Base-by-base conservation (phyloP, 495 filamentous ascomycete genomes). In the Annulohypoxylon moriforme region DNA sequence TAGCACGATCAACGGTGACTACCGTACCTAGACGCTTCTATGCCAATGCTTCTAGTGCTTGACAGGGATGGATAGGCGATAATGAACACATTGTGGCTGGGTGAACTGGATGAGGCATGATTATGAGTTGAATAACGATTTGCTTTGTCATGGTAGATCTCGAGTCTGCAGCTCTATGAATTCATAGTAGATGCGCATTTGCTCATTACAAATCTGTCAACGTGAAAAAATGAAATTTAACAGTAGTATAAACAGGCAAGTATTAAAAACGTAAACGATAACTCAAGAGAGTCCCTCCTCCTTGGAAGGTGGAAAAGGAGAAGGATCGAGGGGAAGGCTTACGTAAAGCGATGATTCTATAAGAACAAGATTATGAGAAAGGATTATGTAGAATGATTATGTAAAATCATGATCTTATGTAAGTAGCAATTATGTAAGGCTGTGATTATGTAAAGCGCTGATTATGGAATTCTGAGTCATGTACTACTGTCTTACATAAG, bases 1-100 rank as follows among this genome's bases (percentile, higher is more conserved):
- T 33, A 73, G 71, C 61, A 73, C 65, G 7, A 73, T 73, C 56
- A 73, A 73, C 29, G 71, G 71, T 5, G 71, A 73, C 18, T 73
- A 73, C 18, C 71, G 71, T 29, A 73, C 71, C 14, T 73, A 66
- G 47, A 14, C 10, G 36, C 4, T 13, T 10, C 24, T 29, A 33
- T 29, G n/a, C 10, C 5, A 22, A 18, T 14, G 42, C 8, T 7
- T 0, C 3, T n/a, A 1, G 13, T n/a, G 0, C 6, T 60, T 31
- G 29, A 36, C 11, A 27, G n/a, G 18, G n/a, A 46, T n/a, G 34
- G 13, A 7, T n/a, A 55, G 7, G 20, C 36, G 24, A 60, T 27
- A 34, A 67, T 18, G 2, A 55, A 50, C 27, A 3, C 27, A 8
- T 40, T 14, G 38, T 59, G 5, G 33, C 10, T 4, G 14, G 25